These are phyloP conservation scores for Aspergillus neoniger DNA, from an alignment of 2,329 filamentous ascomycete genomes.

Conservation along the genomic window DNA sequence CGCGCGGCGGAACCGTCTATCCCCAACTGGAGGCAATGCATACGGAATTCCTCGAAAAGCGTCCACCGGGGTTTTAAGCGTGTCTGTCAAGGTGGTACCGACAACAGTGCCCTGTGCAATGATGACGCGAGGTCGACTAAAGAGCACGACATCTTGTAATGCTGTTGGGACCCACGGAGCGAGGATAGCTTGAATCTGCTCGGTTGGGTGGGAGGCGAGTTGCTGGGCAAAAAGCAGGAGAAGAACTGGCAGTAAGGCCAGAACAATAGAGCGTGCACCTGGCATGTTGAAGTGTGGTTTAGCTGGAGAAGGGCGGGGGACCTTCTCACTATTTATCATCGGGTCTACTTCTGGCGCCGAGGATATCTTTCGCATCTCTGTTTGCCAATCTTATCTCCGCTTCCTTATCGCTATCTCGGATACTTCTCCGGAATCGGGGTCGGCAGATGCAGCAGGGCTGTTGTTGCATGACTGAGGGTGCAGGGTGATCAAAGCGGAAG, in stretches of 20 bases:
- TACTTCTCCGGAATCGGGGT: not conserved
- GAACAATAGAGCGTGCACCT: not conserved
- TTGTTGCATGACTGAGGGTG: too few relatives aligned
- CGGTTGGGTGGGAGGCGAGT: not conserved
- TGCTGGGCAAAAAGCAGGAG: not conserved
- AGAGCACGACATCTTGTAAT: not conserved
- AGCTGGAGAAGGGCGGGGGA: not conserved
- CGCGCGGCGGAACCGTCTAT: slow-evolving; percentile 14
- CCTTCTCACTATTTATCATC: not conserved
- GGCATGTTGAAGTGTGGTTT: not conserved
- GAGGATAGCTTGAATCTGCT: not conserved
- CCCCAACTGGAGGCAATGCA: slow-evolving; percentile 10
- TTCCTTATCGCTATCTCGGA: not conserved
- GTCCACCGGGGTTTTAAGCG: slow-evolving; percentile 32
- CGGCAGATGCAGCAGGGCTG: too few relatives aligned
- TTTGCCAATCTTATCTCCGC: not conserved
- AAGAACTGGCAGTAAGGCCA: not conserved
- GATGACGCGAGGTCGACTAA: slow-evolving; percentile 11
- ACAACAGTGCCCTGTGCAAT: slow-evolving; percentile 35
- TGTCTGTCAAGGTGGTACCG: slow-evolving; percentile 27
- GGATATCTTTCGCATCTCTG: not conserved
- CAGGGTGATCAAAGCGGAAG: too few relatives aligned
- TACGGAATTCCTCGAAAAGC: slow-evolving; percentile 40
- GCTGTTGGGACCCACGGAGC: not conserved
- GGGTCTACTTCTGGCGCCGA: not conserved